Evolutionary conservation across 305 asterid species (phyloP), one percentile per base, ranked within the genome.

Genomic region (Caryopteris hybrid): DNA sequence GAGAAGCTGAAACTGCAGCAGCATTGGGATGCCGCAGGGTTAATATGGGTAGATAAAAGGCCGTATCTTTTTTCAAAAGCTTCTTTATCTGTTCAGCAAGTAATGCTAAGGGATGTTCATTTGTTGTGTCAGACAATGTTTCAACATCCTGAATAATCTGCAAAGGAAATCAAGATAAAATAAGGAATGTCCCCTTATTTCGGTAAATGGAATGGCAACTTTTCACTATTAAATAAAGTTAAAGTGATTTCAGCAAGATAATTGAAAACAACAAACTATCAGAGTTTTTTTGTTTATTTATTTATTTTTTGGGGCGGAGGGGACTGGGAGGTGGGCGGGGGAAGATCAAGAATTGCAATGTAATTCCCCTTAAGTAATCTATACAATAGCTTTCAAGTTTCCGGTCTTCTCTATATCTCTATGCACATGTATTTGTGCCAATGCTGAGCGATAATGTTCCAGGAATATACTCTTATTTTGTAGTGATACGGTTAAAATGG

Each of bases 81-180:
- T 71, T 81, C 85, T 73, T 74, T 70, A 88, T 77, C 71, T 84
- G 89, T 71, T 91, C 97, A 74, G 97, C 98, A 78, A 94, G 98
- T 73, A 85, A 69, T 48, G 94, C 82, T 74, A 91, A 77, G 64
- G 95, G 98, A 79, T 89, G 98, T 77, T 91, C 99, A 70, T 86
- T 80, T 66, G 89, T 76, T 77, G 88, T 78, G 75, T 84, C 92
- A 56, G 85, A 76, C 74, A 88, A 76, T 77, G 89, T 74, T 76
- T 94, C 99, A 71, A 81, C 90, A 69, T 94, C 98, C 81, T 87
- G 89, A 78, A 89, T 55, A 73, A 87, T 84, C 99, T 94, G 90
- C 70, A 77, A 61, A 62, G 60, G 55, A 68, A 52, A 59, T 64
- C 56, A 63, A 71, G 65, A 80, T 61, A 31, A 58, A 57, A 42